A percentile compares a stretch with the other conserved stretches of the same genome.
phyloP scores from a whole-genome alignment of 2,329 filamentous ascomycete species.

The Colletotrichum musae region DNA sequence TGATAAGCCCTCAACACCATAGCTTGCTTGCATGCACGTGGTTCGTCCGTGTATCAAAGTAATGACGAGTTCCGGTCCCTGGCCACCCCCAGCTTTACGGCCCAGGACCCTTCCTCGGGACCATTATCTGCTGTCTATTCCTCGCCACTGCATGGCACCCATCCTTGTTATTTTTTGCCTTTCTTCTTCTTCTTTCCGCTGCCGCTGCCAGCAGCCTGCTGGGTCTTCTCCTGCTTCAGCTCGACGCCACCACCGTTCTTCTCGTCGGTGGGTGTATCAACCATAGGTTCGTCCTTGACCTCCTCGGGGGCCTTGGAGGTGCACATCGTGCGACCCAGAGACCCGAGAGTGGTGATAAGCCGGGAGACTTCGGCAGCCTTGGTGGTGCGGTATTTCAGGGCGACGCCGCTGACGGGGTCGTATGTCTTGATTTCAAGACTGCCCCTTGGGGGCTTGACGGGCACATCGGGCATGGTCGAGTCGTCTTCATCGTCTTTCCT shows the following conservation, averaged over 20 bases:
- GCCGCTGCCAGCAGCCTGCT: conserved; percentile 52
- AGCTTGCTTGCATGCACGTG: no score
- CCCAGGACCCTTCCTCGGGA: neutral
- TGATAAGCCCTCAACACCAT: no score
- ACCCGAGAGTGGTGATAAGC: conserved; percentile 82
- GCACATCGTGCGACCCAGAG: conserved; percentile 77
- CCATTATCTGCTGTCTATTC: neutral
- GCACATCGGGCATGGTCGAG: conserved; percentile 46
- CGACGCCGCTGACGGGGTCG: conserved; percentile 84
- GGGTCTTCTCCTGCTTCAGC: conserved; percentile 47
- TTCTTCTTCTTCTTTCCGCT: conserved; percentile 79
- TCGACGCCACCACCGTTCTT: conserved; percentile 50
- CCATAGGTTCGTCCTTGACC: conserved; percentile 58
- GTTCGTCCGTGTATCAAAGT: no score
- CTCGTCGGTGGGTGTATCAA: conserved; percentile 53
- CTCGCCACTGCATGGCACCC: neutral
- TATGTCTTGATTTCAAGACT: conserved; percentile 90
- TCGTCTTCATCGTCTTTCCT: conserved; percentile 47
- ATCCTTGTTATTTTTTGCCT: conserved; percentile 71
- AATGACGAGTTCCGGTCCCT: no score
- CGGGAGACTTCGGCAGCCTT: conserved; percentile 92
- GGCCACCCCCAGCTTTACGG: neutral
- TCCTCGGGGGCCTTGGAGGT: conserved; percentile 60
- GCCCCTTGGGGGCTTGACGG: conserved; percentile 70
- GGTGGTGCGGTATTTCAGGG: conserved; percentile 91